Base-by-base conservation (phyloP, 768 basidiomycete genomes). In the Lactarius hengduanensis region DNA sequence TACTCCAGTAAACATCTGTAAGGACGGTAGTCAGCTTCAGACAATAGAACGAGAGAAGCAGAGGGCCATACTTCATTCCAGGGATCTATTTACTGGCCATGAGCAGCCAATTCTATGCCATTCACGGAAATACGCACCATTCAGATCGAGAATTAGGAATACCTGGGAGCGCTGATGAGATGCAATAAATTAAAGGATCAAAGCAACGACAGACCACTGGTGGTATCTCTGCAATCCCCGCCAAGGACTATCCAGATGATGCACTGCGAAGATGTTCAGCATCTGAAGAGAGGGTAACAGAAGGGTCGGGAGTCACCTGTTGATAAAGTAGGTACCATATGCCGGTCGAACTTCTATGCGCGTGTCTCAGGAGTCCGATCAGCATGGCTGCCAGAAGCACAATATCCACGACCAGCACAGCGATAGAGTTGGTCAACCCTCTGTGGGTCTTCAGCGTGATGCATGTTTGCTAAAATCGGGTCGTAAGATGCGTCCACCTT, bases 271-370 rank as follows among this genome's bases (percentile, higher is more conserved):
- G 30, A 15, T 32, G 1, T 47, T 34, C 50, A 60, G 20, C 32
- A 34, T 22, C 43, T 45, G 30, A 15, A 11, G 11, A 3, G 3
- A 60, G 30, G 47, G 50, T 28, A 16, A 16, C 2, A 26, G 13
- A 7, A 53, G 22, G 6, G 15, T 28, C 22, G 50, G 26, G 26
- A 28, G 10, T 59, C 11, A 67, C 66, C 41, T 67, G 62, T 63
- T 60, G 66, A 57, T 63, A 63, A 47, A 67, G 62, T 16, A 67
- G 26, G 18, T 26, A 20, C 66, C 66, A 67, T 45, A 67, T 38
- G 6, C 50, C 50, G 2, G 50, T 26, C 50, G 50, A 53, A 34
- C 18, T 32, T 57, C 56, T 30, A n/a, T 57, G 15, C 9, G 34
- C 56, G 7, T 34, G 16, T 57, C 18, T 30, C 56, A 57, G 32